Evolutionary conservation across 2,329 filamentous ascomycete species (phyloP), one percentile per base, ranked within the genome.

Genomic region (Gliomastix tumulicola): DNA sequence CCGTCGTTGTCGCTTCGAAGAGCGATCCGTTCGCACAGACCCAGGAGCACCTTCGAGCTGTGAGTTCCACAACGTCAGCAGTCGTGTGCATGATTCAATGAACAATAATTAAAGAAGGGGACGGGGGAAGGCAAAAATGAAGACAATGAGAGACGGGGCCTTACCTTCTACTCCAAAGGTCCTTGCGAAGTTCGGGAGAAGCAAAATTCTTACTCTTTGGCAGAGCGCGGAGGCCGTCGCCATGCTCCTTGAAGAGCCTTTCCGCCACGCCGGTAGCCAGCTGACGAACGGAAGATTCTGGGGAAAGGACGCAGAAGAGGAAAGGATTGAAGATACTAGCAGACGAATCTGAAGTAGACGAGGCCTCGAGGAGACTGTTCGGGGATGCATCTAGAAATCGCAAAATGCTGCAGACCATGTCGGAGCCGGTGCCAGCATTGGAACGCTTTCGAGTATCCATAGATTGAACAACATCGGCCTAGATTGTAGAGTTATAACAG

Each of bases 301-400:
- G 54, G 1, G 72, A 75, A 25, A 77, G 53, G 28, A 77, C 60
- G 43, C 71, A 77, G 9, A 69, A 66, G 16, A 78, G 53, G 38
- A 79, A 71, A 0, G 69, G 64, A 32, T 67, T 64, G 23, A 76
- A 64, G 19, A 74, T 56, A 20, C 48, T 46, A n/a, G 39, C 44
- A 10, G 40, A 44, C 11, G 46, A 37, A 21, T 46, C 48, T 18
- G 49, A 45, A 13, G 42, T 43, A 15, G 53, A 47, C 4, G 57
- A 19, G 21, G 57, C 59, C 22, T 55, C 49, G 2, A 62, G 39
- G 10, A 64, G 43, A 6, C 52, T 47, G 8, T 41, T 41, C 43
- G 36, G 76, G 2, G 69, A 75, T 6, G 69, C 66, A 43, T 74
- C 65, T 10, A 82, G 52, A 39, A 81, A 82, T 30, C 66, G 61